Conservation (phyloP, 495 filamentous ascomycete species). For the Xylaria cubensis region DNA sequence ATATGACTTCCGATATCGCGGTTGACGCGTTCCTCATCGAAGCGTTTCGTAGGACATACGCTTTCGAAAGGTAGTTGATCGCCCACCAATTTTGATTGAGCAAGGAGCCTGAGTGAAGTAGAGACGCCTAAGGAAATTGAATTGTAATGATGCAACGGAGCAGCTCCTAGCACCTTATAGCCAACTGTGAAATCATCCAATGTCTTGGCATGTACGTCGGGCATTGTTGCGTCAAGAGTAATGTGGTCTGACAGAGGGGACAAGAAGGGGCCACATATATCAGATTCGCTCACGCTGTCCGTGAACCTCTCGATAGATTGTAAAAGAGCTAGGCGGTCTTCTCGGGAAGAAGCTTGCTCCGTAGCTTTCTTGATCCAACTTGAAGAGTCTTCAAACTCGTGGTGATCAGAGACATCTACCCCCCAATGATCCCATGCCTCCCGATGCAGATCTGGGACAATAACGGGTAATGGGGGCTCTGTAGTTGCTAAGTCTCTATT, state of each 20-base stretch:
- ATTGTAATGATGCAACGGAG: conserved; percentile 35
- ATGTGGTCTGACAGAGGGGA: conserved; percentile 43
- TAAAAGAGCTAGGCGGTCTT: conserved; percentile 36
- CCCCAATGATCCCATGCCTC: conserved; percentile 65
- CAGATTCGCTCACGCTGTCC: conserved; percentile 57
- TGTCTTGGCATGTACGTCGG: conserved; percentile 63
- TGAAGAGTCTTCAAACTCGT: conserved; percentile 39
- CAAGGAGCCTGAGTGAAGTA: conserved; percentile 44
- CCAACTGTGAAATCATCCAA: conserved; percentile 70
- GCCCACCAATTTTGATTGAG: conserved; percentile 38
- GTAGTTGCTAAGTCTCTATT: conserved; percentile 57
- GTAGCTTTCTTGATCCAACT: conserved; percentile 42
- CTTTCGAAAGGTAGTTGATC: not conserved
- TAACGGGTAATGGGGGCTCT: conserved; percentile 26
- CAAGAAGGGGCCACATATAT: conserved; percentile 46
- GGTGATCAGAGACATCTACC: conserved; percentile 57
- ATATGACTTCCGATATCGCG: conserved; percentile 40
- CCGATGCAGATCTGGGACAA: conserved; percentile 61
- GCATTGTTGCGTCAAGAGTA: conserved; percentile 65
- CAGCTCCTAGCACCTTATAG: conserved; percentile 64
- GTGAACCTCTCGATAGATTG: conserved; percentile 44
- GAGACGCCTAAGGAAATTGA: conserved; percentile 36
- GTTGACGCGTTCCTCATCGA: conserved; percentile 41
- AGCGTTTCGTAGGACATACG: conserved; percentile 19
- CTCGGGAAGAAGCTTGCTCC: conserved; percentile 15